phyloP scores from a whole-genome alignment of 345 rosid species.

The Murraya koenigii region DNA sequence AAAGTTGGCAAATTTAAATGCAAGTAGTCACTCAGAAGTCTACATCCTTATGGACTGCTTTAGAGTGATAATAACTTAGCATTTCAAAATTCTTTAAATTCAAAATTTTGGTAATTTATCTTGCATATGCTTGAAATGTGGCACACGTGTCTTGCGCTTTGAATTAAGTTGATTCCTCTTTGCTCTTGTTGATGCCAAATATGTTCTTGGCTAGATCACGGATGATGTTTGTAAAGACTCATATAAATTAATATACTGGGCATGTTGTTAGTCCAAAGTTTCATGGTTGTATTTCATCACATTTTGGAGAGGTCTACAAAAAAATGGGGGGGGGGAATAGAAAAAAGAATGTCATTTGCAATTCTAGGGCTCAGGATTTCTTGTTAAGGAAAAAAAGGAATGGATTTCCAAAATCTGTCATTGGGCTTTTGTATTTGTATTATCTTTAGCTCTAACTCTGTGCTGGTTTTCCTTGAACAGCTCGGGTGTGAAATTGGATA shows the following conservation, averaged over 20 bases:
- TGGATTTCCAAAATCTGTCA: background rate
- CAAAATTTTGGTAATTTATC: background rate
- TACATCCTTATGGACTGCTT: background rate
- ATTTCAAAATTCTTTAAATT: background rate
- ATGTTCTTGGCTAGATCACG: background rate
- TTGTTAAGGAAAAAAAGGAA: background rate
- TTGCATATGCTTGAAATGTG: background rate
- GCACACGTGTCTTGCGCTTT: background rate
- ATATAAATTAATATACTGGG: background rate
- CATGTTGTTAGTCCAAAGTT: background rate
- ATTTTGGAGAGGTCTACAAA: background rate
- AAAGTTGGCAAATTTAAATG: background rate
- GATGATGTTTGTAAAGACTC: background rate
- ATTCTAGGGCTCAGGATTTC: background rate
- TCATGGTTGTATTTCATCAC: background rate
- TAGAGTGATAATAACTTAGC: background rate
- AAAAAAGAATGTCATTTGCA: background rate
- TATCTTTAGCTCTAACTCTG: background rate
- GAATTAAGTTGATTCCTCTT: background rate
- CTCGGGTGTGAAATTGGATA: conserved; percentile 31
- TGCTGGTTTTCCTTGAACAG: conserved; percentile 23
- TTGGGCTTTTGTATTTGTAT: background rate
- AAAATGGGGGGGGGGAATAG: background rate
- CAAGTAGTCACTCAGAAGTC: background rate
- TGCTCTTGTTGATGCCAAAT: background rate